Conservation (phyloP, 75 land plant species). For the Picea sitchensis region DNA sequence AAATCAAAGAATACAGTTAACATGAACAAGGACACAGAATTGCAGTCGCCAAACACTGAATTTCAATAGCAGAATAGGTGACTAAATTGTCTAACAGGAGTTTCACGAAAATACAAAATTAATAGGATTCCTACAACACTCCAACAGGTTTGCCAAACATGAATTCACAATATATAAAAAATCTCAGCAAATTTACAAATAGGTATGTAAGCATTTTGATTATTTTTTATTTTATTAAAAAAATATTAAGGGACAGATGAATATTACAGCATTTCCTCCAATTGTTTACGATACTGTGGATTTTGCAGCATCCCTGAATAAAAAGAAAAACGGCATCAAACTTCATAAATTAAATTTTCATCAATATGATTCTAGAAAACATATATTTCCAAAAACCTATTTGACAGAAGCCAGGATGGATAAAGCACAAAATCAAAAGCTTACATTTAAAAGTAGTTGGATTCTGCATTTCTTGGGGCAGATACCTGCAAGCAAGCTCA, state of each 20-base stretch:
- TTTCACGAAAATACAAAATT: not conserved
- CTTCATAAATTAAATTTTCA: not conserved
- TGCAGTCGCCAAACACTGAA: not conserved
- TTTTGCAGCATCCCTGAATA: conserved; percentile 92
- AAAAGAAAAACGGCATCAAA: not conserved
- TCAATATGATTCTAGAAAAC: not conserved
- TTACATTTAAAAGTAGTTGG: conserved; percentile 87
- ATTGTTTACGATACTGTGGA: conserved; percentile 79
- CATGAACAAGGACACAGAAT: not conserved
- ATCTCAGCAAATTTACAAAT: not conserved
- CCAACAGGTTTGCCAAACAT: too few species aligned
- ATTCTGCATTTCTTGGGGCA: conserved; percentile 94
- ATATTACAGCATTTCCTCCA: conserved; percentile 92
- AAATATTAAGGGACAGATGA: not conserved
- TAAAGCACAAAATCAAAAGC: conserved; percentile 15
- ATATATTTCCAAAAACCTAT: conserved; percentile 3
- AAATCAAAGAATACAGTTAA: not conserved
- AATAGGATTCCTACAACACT: not conserved
- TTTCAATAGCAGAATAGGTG: not conserved
- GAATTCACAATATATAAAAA: not conserved
- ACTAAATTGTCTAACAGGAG: not conserved
- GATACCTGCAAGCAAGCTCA: conserved; percentile 46
- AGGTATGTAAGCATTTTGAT: not conserved
- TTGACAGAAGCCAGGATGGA: not conserved
- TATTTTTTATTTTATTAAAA: not conserved